Conservation (phyloP, 1,284 basidiomycete species). For the Apiotrichum sp. region DNA sequence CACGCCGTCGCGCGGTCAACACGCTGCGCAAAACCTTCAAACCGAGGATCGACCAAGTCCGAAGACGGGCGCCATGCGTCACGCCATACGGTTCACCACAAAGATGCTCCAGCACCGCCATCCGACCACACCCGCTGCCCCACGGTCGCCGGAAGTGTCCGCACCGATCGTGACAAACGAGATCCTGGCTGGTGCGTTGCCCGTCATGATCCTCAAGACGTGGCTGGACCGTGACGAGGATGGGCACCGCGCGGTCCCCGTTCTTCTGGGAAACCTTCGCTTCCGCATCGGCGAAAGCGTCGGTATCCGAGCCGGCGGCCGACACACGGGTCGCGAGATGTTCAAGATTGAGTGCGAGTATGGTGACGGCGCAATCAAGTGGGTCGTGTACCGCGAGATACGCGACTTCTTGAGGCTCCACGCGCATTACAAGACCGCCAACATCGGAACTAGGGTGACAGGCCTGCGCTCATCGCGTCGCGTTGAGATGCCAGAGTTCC, state of each 20-base stretch:
- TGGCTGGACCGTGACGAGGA: constrained; percentile 91
- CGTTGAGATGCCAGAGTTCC: constrained; percentile 86
- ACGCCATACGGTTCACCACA: neutral
- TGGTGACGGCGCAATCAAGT: constrained; percentile 86
- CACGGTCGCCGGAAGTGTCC: neutral
- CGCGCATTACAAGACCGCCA: constrained; percentile 82
- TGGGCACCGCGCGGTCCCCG: constrained; percentile 71
- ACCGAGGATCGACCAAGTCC: too few relatives aligned
- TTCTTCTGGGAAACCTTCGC: constrained; percentile 57
- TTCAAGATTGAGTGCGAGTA: constrained; percentile 70
- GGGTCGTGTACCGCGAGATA: constrained; percentile 93
- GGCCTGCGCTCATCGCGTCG: constrained; percentile 55
- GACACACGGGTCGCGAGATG: constrained; percentile 39
- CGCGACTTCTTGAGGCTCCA: constrained; percentile 89
- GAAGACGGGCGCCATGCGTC: neutral
- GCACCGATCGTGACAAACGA: constrained; percentile 62
- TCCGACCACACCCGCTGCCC: neutral
- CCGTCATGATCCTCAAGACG: constrained; percentile 74
- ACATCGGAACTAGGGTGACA: constrained; percentile 51
- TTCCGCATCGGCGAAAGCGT: constrained; percentile 46
- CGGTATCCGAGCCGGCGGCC: constrained; percentile 25
- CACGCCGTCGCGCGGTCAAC: neutral
- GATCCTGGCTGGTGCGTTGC: constrained; percentile 72
- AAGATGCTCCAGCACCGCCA: neutral
- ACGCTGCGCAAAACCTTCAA: too few relatives aligned